Base-by-base conservation (phyloP, 495 filamentous ascomycete species). In the Penicillium angulare region DNA sequence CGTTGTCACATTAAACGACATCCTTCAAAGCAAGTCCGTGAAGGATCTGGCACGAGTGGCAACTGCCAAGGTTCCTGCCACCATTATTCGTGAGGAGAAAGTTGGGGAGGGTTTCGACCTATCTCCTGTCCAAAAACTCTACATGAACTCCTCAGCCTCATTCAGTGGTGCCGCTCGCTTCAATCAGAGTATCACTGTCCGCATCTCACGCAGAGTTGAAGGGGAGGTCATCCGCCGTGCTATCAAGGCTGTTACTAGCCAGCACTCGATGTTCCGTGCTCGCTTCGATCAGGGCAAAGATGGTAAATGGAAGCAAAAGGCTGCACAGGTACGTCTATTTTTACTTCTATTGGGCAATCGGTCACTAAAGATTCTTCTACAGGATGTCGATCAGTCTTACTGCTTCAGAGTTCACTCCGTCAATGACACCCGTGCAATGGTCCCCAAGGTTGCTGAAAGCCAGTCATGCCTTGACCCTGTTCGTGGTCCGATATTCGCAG, bases 231-330 rank as follows among this genome's bases (percentile, higher is more conserved):
- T 89, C 8, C 60, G 69, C 2, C 68, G 72, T 3, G 83, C 85
- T 1, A 51, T 86, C 22, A 75, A 77, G 38, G 74, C 81, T 5
- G 66, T 88, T 21, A 79, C 87, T 9, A 64, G 66, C 1, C 82
- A 79, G 18, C 87, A 90, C 50, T 72, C 83, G 10, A 89, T 89
- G 86, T 74, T 90, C 43, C 75, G 85, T 31, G 79, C 80, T 16
- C 82, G 86, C 3, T 88, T 87, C 57, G 71, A 47, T 35, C 69
- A 64, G 23, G 43, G 43, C 1, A 40, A 29, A 5, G 51, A 60
- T 41, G 68, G 66, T n/a, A 58, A 49, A 1, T 80, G 77, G 76
- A 60, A 69, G 43, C 76, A 80, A 46, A 65, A 57, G 8, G 66
- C 74, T 10, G 67, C 60, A 2, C 60, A 60, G 17, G 65, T 74